Conservation (phyloP, 2,329 filamentous ascomycete species). For the Rhinocladiella similis region DNA sequence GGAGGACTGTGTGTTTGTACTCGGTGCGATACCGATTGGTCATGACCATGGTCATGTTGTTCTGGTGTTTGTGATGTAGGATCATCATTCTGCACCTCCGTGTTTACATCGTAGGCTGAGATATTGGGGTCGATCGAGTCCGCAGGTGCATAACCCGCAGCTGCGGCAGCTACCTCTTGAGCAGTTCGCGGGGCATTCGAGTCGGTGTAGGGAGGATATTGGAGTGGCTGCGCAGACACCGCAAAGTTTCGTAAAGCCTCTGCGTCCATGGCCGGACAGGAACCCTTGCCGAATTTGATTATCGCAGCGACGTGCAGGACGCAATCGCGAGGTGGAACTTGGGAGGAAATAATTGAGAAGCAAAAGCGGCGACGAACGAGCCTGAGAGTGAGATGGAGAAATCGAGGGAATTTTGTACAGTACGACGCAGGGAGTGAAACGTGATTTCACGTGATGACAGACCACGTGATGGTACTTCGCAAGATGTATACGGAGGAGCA, state of each 20-base stretch:
- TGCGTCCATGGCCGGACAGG: slow-evolving; percentile 13
- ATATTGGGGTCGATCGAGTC: slow-evolving; percentile 17
- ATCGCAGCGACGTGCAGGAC: not conserved
- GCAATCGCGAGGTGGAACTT: slow-evolving; percentile 1
- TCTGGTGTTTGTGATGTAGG: slow-evolving; percentile 6
- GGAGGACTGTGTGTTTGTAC: slow-evolving; percentile 13
- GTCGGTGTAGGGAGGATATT: slow-evolving; percentile 13
- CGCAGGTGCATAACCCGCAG: slow-evolving; percentile 17
- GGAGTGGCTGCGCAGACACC: slow-evolving; percentile 16
- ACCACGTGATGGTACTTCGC: not conserved
- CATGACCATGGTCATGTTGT: slow-evolving; percentile 6
- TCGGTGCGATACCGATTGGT: not conserved
- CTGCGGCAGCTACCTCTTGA: slow-evolving; percentile 9
- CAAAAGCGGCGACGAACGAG: not conserved
- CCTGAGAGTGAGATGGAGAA: not conserved
- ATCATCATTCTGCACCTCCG: slow-evolving; percentile 3
- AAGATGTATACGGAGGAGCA: too few relatives aligned
- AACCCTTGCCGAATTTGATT: slow-evolving; percentile 6
- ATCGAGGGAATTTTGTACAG: not conserved
- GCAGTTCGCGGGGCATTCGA: slow-evolving; percentile 6
- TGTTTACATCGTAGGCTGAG: slow-evolving; percentile 13
- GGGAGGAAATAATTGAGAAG: not conserved
- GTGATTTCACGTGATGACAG: not conserved
- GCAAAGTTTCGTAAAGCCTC: slow-evolving; percentile 18
- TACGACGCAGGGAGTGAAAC: not conserved